These are phyloP conservation scores for Lachnellula occidentalis DNA, from an alignment of 2,329 filamentous ascomycete species.

Conservation along the genomic window DNA sequence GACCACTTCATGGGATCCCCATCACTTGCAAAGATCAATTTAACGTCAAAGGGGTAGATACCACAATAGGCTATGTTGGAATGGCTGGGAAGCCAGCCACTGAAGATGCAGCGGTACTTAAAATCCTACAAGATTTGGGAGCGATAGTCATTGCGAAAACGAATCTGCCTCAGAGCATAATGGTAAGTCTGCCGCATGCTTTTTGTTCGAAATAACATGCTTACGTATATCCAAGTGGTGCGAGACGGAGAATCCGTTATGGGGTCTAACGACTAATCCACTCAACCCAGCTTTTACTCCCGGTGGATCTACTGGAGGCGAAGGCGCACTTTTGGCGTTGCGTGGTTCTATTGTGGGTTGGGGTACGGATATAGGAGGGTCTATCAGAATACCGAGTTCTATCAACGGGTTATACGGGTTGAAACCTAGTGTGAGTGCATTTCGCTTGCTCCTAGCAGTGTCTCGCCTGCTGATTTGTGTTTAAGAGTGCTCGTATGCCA, in stretches of 20 bases:
- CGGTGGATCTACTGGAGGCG: slow-evolving; percentile 43
- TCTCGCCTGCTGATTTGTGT: background rate
- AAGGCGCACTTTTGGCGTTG: slow-evolving; percentile 36
- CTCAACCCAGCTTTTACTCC: slow-evolving; percentile 38
- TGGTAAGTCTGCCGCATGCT: slow-evolving; percentile 36
- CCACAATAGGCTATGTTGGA: slow-evolving; percentile 53
- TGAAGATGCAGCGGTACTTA: slow-evolving; percentile 45
- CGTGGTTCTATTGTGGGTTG: slow-evolving; percentile 41
- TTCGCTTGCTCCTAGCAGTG: background rate
- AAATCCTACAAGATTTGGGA: slow-evolving; percentile 43
- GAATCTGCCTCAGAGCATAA: slow-evolving; percentile 45
- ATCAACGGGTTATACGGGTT: slow-evolving; percentile 43
- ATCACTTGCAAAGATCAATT: slow-evolving; percentile 57
- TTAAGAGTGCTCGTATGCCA: slow-evolving; percentile 49
- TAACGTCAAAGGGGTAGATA: slow-evolving; percentile 50
- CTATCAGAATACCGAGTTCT: slow-evolving; percentile 42
- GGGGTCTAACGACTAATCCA: slow-evolving; percentile 44
- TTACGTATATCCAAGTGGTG: slow-evolving; percentile 37
- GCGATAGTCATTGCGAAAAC: slow-evolving; percentile 50
- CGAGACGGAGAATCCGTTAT: slow-evolving; percentile 49
- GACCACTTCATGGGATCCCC: slow-evolving; percentile 48
- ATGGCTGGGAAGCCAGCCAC: slow-evolving; percentile 43
- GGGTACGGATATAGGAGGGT: slow-evolving; percentile 49
- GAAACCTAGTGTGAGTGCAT: background rate
- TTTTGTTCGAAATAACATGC: background rate